Base-by-base conservation (phyloP, 176 grass and related monocot species). In the Musa schizocarpa region DNA sequence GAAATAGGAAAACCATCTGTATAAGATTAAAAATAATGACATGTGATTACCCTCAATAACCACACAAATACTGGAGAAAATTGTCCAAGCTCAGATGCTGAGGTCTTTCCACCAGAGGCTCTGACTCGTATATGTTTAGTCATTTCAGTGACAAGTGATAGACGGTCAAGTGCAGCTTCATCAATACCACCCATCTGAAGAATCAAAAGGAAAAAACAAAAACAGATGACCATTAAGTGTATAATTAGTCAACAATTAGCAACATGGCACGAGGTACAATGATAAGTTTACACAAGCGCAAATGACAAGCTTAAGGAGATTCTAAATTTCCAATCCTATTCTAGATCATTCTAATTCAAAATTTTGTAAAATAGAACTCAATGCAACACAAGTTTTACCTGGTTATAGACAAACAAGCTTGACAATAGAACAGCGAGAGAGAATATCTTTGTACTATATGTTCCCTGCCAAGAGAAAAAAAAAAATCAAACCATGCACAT, bases 361-460 rank as follows among this genome's bases (percentile, higher is more conserved):
- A 5, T 43, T 43, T 43, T 6, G 34, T 43, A 43, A 43, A 43
- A 43, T 43, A 43, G 34, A 50, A 27, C 25, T 76, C 19, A 81
- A 16, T 53, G 7, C 10, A 50, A 56, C 26, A 63, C 2, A 65
- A 65, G 24, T 43, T 76, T 29, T 91, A 99, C 95, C 95, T 94
- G 90, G 65, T 99, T 99, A 86, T 94, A 99, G 75, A 99, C 84
- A 79, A 99, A 99, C 95, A 99, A 94, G 84, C 95, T 99, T 72
- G 95, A 99, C 50, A 99, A 83, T 23, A 94, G 43, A 82, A 99
- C 90, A 48, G 95, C 95, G 74, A 99, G 80, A 19, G 88, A 99
- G 88, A 99, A 99, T 85, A 99, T 92, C 81, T 99, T 91, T 26
- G 92, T 94, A 86, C 90, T 94, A 76, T 99, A 99, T n/a, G 88